A percentile compares a stretch with the other conserved stretches of the same genome.
These are phyloP conservation scores for Geranium incanum DNA, from an alignment of 441 rosid species.

Conservation along the genomic window DNA sequence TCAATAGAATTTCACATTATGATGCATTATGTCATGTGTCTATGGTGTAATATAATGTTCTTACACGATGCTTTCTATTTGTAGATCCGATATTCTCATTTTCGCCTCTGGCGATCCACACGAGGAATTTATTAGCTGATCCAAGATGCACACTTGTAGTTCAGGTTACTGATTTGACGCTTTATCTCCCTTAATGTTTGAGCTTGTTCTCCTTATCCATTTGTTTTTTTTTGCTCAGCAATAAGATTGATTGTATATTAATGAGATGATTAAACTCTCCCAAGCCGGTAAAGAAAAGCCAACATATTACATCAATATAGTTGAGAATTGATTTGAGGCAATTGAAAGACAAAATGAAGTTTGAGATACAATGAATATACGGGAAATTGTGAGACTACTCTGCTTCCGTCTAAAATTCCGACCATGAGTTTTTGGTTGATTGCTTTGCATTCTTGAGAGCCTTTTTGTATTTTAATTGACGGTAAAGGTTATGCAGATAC, in stretches of 20 bases:
- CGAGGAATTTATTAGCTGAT: constrained; percentile 76
- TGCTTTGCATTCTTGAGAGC: too few species aligned
- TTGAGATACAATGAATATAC: too few species aligned
- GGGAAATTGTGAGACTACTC: too few species aligned
- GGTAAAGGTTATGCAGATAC: constrained; percentile 47
- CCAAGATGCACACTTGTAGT: constrained; percentile 93
- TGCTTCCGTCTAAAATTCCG: too few species aligned
- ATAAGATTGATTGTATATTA: too few species aligned
- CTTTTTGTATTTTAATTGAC: constrained; percentile 21
- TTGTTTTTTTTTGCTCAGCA: not conserved
- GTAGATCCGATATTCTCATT: constrained; percentile 92
- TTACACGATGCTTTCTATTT: constrained; percentile 16
- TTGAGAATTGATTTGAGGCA: too few species aligned
- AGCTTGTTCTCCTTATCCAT: constrained; percentile 21
- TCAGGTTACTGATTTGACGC: constrained; percentile 48
- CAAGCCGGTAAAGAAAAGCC: too few species aligned
- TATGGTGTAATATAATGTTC: not conserved
- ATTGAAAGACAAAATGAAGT: too few species aligned
- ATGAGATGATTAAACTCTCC: too few species aligned
- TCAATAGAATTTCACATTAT: not conserved
- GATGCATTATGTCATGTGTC: not conserved
- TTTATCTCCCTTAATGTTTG: constrained; percentile 10
- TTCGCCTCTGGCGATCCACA: constrained; percentile 90
- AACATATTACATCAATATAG: too few species aligned
- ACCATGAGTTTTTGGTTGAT: too few species aligned